Percentiles rank a stretch among this genome's conserved stretches.
phyloP scores from a whole-genome alignment of 2,329 filamentous ascomycete genomes.

The Aspergillus sp. region DNA sequence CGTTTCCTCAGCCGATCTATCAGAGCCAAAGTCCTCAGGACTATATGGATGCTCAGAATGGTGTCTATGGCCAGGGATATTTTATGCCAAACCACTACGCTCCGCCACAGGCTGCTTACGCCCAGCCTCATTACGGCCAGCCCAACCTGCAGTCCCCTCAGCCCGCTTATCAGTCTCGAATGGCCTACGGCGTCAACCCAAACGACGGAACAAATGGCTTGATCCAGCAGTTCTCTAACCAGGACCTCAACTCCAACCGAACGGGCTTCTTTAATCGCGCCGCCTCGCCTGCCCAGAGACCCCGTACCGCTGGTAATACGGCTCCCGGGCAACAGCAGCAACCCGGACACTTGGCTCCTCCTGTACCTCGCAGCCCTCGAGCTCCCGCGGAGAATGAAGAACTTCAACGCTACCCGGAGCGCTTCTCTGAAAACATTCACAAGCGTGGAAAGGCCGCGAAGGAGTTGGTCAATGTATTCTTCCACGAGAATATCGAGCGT shows the following conservation, averaged over 20 bases:
- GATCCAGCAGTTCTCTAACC: constrained; percentile 94
- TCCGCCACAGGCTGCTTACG: constrained; percentile 50
- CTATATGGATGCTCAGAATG: constrained; percentile 55
- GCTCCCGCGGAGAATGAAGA: constrained; percentile 64
- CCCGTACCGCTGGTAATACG: constrained; percentile 73
- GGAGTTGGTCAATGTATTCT: constrained; percentile 73
- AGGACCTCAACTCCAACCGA: constrained; percentile 79
- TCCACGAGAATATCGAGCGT: constrained; percentile 97
- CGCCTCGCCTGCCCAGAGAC: constrained; percentile 70
- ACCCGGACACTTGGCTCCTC: constrained; percentile 69
- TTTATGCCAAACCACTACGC: constrained; percentile 63
- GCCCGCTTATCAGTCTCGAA: constrained; percentile 52
- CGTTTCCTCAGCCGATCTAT: constrained; percentile 89
- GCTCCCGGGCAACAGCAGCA: constrained; percentile 55
- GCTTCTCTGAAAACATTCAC: constrained; percentile 82
- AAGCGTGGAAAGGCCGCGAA: constrained; percentile 68
- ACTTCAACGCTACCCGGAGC: constrained; percentile 76
- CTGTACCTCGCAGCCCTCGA: constrained; percentile 60
- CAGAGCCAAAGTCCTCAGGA: constrained; percentile 60
- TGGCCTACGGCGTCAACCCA: constrained; percentile 58
- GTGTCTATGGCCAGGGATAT: constrained; percentile 51
- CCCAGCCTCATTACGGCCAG: constrained; percentile 53
- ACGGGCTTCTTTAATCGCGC: constrained; percentile 69
- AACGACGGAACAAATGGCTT: constrained; percentile 88
- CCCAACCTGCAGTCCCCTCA: constrained; percentile 57